Conservation (phyloP, 305 asterid genomes). For the Rubia occidens region DNA sequence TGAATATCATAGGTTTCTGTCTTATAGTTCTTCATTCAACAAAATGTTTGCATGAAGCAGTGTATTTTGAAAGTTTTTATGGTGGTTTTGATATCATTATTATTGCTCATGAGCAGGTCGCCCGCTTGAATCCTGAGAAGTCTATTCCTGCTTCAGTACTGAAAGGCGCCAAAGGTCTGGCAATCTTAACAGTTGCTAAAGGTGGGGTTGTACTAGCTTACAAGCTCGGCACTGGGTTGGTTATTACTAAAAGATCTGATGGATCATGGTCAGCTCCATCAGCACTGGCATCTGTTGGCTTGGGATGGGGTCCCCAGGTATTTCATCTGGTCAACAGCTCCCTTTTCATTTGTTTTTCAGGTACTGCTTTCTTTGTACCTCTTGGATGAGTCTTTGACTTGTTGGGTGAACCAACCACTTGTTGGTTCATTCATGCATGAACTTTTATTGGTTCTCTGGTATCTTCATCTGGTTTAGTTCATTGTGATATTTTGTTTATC, state of each 20-base stretch:
- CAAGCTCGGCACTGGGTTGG: conserved; percentile 92
- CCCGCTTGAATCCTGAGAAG: conserved; percentile 88
- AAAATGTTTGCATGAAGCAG: neutral
- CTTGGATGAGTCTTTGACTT: neutral
- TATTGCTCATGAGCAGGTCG: conserved; percentile 39
- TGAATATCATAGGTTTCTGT: neutral
- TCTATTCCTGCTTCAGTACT: conserved; percentile 77
- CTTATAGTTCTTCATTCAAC: neutral
- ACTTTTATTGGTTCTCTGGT: neutral
- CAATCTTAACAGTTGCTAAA: conserved; percentile 87
- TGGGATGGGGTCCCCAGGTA: conserved; percentile 99
- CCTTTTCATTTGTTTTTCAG: neutral
- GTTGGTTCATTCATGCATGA: neutral
- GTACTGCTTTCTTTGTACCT: neutral
- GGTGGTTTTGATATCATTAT: neutral
- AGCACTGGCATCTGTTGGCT: conserved; percentile 75
- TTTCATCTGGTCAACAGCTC: neutral
- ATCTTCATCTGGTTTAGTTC: neutral
- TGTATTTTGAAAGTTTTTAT: neutral
- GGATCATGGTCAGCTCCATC: conserved; percentile 99
- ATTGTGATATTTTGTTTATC: neutral
- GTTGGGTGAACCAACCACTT: neutral
- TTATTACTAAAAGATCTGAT: conserved; percentile 77
- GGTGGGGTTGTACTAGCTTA: conserved; percentile 74
- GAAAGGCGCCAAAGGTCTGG: conserved; percentile 89